phyloP scores from a whole-genome alignment of 2,329 filamentous ascomycete genomes.

The Xylariaceae sp. region DNA sequence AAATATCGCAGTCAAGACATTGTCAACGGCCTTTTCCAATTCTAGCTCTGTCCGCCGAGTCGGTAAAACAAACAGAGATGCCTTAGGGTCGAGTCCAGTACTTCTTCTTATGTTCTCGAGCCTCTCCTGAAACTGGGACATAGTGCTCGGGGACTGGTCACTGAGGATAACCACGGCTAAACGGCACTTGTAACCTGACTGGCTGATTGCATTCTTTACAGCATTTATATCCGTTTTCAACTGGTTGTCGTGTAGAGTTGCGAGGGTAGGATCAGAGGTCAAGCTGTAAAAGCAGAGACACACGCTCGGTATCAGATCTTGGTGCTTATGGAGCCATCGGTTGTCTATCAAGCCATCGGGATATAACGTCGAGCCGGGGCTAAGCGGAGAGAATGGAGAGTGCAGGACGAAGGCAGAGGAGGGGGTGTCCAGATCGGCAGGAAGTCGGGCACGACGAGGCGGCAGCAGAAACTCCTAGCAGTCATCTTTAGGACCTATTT shows the following conservation, averaged over 20 bases:
- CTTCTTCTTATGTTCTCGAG: slow-evolving; percentile 79
- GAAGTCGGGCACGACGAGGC: slow-evolving; percentile 61
- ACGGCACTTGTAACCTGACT: slow-evolving; percentile 78
- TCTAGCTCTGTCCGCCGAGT: slow-evolving; percentile 75
- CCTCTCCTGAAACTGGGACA: slow-evolving; percentile 72
- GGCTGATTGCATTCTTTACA: slow-evolving; percentile 70
- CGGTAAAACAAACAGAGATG: slow-evolving; percentile 80
- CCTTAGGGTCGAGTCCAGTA: slow-evolving; percentile 82
- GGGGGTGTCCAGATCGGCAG: slow-evolving; percentile 57
- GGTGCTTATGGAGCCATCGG: slow-evolving; percentile 88
- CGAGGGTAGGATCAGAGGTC: slow-evolving; percentile 73
- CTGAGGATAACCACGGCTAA: slow-evolving; percentile 80
- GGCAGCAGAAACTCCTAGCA: slow-evolving; percentile 62
- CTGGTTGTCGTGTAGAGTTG: slow-evolving; percentile 83
- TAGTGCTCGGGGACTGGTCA: slow-evolving; percentile 62
- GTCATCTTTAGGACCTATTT: slow-evolving; percentile 17
- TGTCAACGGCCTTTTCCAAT: slow-evolving; percentile 74
- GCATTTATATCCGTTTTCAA: slow-evolving; percentile 86
- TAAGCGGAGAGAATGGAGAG: slow-evolving; percentile 90
- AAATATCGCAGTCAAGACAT: slow-evolving; percentile 75
- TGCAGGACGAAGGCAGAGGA: slow-evolving; percentile 69
- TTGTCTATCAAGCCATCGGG: slow-evolving; percentile 87
- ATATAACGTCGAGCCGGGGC: slow-evolving; percentile 81
- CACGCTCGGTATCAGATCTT: slow-evolving; percentile 79
- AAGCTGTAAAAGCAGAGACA: slow-evolving; percentile 84